Conservation (phyloP, 2,329 filamentous ascomycete species). For the Aspergillus tubingensis region DNA sequence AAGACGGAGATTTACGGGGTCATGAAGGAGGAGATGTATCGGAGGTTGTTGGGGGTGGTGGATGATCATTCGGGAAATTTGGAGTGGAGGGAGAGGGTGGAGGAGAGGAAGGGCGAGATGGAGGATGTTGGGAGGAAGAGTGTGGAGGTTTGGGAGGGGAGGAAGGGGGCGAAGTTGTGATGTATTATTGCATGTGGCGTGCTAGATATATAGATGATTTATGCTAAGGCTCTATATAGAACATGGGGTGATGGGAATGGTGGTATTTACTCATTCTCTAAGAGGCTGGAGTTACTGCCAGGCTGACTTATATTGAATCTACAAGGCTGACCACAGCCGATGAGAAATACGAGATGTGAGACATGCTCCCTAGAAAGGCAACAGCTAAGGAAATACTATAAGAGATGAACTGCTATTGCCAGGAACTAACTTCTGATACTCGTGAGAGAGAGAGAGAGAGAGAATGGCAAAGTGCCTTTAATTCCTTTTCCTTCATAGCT, state of each 20-base stretch:
- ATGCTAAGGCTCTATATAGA: not conserved
- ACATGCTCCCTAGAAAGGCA: too few relatives aligned
- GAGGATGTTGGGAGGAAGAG: slow-evolving; percentile 48
- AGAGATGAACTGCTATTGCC: too few relatives aligned
- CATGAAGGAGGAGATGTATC: slow-evolving; percentile 76
- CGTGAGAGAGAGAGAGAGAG: too few relatives aligned
- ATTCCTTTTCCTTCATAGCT: too few relatives aligned
- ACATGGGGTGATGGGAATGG: not conserved
- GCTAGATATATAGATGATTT: not conserved
- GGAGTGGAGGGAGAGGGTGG: slow-evolving; percentile 48
- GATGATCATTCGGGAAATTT: slow-evolving; percentile 54
- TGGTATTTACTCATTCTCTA: not conserved
- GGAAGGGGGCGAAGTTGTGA: slow-evolving; percentile 28
- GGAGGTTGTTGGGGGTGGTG: slow-evolving; percentile 63
- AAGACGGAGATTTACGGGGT: slow-evolving; percentile 67
- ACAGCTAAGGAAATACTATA: too few relatives aligned
- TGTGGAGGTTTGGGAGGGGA: slow-evolving; percentile 54
- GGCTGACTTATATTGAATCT: too few relatives aligned
- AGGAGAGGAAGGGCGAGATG: slow-evolving; percentile 48
- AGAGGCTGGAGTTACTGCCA: not conserved
- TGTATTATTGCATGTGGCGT: not conserved
- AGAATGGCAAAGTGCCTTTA: too few relatives aligned
- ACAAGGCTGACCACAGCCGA: too few relatives aligned
- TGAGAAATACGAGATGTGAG: too few relatives aligned
- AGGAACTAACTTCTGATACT: too few relatives aligned